Base-by-base conservation (phyloP, 2,329 filamentous ascomycete genomes). In the Cercospora sojina region DNA sequence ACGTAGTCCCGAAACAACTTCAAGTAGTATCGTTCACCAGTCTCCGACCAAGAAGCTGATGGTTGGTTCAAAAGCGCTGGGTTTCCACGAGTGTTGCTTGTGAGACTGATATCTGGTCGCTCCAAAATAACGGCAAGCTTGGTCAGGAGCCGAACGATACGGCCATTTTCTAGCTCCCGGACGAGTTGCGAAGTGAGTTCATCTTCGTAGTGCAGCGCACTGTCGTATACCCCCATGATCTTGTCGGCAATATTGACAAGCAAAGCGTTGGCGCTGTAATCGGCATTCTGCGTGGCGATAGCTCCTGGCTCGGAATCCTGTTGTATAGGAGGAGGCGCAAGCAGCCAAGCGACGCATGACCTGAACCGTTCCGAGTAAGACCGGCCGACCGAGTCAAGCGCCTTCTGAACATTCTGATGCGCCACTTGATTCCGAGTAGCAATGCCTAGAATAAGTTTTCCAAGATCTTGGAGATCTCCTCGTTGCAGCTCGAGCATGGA, bases 1-100 rank as follows among this genome's bases (percentile, higher is more conserved):
- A 97, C 92, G 74, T 96, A 98, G 79, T 99, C 95, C 59, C 95
- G 88, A 83, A 98, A 98, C 8, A 99, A 85, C 80, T 97, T 97
- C 70, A 99, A 84, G 76, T 92, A 91, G 77, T 97, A 98, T 29
- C 93, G 88, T 74, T 97, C 92, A 27, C 94, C 94, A 57, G 91
- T 95, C 78, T 98, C 94, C 4, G 92, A 91, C 94, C 95, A 99
- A 3, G 76, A 70, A 13, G 72, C 67, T 5, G 74, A 75, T 20
- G 74, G 71, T 63, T 77, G 73, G 61, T 77, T 77, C 10, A 75
- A 69, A 7, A 73, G 59, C 27, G 71, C 68, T 47, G 76, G 64
- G 73, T 76, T 74, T 23, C 62, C 69, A 27, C 60, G 69, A 0
- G 76, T 74, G 10, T 77, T 73, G 4, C 77, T 62, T 1, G 75